A percentile compares a stretch with the other conserved stretches of the same genome.
Conservation (phyloP, 352 stramenopile genomes). For the Globisporangium cederbergense region DNA sequence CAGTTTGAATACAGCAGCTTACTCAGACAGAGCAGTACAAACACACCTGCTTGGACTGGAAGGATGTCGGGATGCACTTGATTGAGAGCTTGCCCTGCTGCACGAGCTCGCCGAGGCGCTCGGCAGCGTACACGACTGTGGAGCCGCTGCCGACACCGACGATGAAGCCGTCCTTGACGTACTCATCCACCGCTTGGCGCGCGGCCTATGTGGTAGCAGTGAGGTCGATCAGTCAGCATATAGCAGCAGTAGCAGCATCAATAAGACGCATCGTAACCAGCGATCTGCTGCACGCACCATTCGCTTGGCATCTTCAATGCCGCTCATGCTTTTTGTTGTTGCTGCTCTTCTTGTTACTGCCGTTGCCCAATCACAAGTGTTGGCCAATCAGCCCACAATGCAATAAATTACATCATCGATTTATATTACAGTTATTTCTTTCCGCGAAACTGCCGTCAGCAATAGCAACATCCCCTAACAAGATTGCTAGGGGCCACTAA, state of each 20-base stretch:
- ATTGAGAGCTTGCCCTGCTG: constrained; percentile 91
- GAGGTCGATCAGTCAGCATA: neutral
- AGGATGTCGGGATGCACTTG: constrained; percentile 97
- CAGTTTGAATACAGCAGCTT: neutral
- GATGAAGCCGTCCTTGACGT: constrained; percentile 92
- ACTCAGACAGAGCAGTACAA: neutral
- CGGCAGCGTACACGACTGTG: constrained; percentile 97
- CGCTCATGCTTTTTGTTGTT: constrained; percentile 23
- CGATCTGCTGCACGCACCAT: constrained; percentile 19
- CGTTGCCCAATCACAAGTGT: constrained; percentile 6
- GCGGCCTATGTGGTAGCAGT: constrained; percentile 40
- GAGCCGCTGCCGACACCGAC: constrained; percentile 98
- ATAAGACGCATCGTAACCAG: neutral
- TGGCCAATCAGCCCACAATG: neutral
- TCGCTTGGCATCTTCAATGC: constrained; percentile 74
- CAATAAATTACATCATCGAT: neutral
- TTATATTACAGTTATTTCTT: neutral
- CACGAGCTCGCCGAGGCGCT: constrained; percentile 94
- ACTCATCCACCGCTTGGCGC: constrained; percentile 90
- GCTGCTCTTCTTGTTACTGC: neutral
- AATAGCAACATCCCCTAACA: neutral
- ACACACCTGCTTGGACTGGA: constrained; percentile 92
- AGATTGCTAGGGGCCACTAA: neutral
- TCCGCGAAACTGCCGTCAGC: neutral
- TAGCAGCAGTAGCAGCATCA: neutral